Evolutionary conservation across 2,329 filamentous ascomycete genomes (phyloP), one percentile per base, ranked within the genome.

Genomic region (Aspergillus awamori): DNA sequence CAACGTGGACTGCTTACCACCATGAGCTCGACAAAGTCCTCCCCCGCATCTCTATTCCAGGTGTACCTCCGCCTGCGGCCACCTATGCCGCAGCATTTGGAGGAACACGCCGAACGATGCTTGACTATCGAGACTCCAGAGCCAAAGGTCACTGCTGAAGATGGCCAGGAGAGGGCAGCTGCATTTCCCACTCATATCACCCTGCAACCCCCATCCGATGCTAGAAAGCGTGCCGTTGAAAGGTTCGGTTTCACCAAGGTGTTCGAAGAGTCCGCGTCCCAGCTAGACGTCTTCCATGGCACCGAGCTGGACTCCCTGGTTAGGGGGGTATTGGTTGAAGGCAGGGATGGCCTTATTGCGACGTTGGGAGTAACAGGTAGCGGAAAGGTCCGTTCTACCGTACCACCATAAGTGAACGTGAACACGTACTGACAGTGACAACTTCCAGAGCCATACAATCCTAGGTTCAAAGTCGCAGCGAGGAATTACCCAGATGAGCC

Each of bases 311-410:
- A 90, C 13, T 84, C 87, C 0, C 81, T 97, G 47, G 85, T 97
- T 6, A 88, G 94, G 69, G 92, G 92, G 20, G 93, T 97, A 3
- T 74, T 99, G 36, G 86, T 88, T 54, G 89, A 95, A 65, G 92
- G 93, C 17, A 89, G 92, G 66, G 94, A 98, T 83, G 93, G 92
- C 8, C 80, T 98, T 59, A 81, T 99, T 57, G 95, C 95, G 30
- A 98, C 95, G 6, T 78, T 99, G 60, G 95, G 95, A 15, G 93
- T 97, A 47, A 97, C 94, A 7, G 95, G 95, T 11, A 97, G 93
- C 53, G 95, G 95, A 76, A 99, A 99, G 88, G 94, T 96, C 45
- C n/a, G 63, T n/a, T 10, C 41, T 33, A 57, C 51, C 47, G 24
- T 24, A 54, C 28, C 20, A 33, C 8, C 47, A 48, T 15, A 24